These are phyloP conservation scores for Hyaloraphidium curvatum DNA, from an alignment of 192 early-diverging fungal species.

Conservation along the genomic window DNA sequence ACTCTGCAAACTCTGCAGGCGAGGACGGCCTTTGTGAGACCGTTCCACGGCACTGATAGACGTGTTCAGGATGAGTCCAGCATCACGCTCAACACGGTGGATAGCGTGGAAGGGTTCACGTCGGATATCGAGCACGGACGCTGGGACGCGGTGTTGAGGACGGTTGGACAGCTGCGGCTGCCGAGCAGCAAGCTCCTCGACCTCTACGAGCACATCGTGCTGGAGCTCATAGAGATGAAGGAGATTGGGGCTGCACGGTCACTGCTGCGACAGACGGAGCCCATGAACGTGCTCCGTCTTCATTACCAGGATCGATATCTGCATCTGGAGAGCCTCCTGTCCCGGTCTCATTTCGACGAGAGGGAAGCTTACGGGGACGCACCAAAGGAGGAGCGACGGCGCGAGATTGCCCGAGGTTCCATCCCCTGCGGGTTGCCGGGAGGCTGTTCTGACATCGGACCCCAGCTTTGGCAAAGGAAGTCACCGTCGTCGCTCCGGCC, in stretches of 20 bases:
- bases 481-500: slow-evolving; percentile 50
- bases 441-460: neutral
- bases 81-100: slow-evolving; percentile 67
- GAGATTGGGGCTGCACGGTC: slow-evolving; percentile 69
- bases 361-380: slow-evolving; percentile 48
- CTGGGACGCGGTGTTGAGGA: slow-evolving; percentile 73
- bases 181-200: slow-evolving; percentile 51
- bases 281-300: slow-evolving; percentile 64
- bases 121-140: slow-evolving; percentile 53
- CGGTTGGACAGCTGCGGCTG: slow-evolving; percentile 43
- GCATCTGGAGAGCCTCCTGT: slow-evolving; percentile 58
- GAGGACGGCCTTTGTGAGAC: neutral
- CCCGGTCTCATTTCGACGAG: slow-evolving; percentile 44
- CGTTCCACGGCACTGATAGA: slow-evolving; percentile 1
- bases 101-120: slow-evolving; percentile 50
- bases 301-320: slow-evolving; percentile 62
- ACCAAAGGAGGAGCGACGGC: slow-evolving; percentile 49
- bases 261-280: slow-evolving; percentile 71
- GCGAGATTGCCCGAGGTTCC: slow-evolving; percentile 47
- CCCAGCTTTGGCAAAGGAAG: slow-evolving; percentile 31
- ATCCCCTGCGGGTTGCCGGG: neutral
- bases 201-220: slow-evolving; percentile 60
- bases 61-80: slow-evolving; percentile 48
- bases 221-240: slow-evolving; percentile 68
- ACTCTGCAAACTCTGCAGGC: slow-evolving; percentile 59